Evolutionary conservation across 441 rosid species (phyloP).

Genomic region (Gossypium aridum): DNA sequence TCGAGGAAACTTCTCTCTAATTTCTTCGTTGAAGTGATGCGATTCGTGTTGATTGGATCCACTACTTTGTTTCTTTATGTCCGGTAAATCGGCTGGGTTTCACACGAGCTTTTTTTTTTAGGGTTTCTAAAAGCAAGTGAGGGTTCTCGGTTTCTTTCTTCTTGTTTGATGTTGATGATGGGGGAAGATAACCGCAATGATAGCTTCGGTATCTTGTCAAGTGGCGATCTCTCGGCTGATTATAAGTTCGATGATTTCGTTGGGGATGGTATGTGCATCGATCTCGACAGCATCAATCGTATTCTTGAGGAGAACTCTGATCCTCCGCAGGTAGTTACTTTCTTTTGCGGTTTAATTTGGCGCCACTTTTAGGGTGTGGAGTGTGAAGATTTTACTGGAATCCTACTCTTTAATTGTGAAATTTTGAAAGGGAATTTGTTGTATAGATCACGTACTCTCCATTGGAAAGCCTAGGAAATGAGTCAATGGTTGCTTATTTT

Average conservation of each 20-base stretch:
- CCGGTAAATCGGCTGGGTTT: not conserved
- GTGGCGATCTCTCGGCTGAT: conserved; percentile 13
- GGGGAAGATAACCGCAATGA: conserved; percentile 19
- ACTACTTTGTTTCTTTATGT: not conserved
- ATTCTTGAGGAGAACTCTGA: conserved; percentile 40
- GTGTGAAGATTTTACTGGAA: not conserved
- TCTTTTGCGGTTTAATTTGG: not conserved
- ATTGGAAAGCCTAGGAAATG: not conserved
- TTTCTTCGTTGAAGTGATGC: conserved; percentile 7
- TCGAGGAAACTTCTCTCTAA: conserved; percentile 25
- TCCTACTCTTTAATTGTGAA: not conserved
- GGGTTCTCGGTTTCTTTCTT: conserved; percentile 10
- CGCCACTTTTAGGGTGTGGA: conserved; percentile 3
- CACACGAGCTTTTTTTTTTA: conserved; percentile 6
- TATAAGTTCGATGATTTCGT: conserved; percentile 29
- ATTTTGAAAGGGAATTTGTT: not conserved
- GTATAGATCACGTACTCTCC: not conserved
- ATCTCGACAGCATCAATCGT: conserved; percentile 29
- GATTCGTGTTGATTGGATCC: conserved; percentile 12
- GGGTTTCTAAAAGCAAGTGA: conserved; percentile 14
- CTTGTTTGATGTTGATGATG: conserved; percentile 34
- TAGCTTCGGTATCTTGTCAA: conserved; percentile 9
- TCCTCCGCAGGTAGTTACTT: conserved; percentile 39
- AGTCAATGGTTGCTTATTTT: conserved; percentile 1
- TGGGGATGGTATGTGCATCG: conserved; percentile 39